Conservation (phyloP, 345 rosid genomes). For the Cardamine occulta region DNA sequence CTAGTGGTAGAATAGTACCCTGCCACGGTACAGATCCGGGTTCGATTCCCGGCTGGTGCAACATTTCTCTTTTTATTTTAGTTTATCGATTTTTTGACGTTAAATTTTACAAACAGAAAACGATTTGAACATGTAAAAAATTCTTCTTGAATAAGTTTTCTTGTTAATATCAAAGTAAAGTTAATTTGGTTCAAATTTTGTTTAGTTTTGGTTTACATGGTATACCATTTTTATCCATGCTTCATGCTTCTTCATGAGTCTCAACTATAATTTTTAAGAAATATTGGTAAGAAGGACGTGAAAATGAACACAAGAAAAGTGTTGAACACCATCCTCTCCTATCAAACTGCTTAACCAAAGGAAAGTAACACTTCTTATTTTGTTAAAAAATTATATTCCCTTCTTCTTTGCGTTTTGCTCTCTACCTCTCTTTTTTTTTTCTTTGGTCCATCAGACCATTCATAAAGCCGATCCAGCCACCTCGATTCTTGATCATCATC, state of each 20-base stretch:
- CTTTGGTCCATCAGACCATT: slow-evolving; percentile 14
- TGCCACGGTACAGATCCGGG: slow-evolving; percentile 88
- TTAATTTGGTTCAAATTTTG: background rate
- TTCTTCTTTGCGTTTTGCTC: slow-evolving; percentile 51
- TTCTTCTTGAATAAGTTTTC: too few relatives aligned
- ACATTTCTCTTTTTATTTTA: background rate
- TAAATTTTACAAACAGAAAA: background rate
- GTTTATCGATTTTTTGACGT: too few relatives aligned
- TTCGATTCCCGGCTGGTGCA: slow-evolving; percentile 84
- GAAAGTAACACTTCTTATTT: slow-evolving; percentile 21
- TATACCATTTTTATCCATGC: too few relatives aligned
- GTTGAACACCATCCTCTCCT: slow-evolving; percentile 45
- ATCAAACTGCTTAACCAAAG: slow-evolving; percentile 45
- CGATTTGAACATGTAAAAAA: background rate
- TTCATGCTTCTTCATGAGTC: too few relatives aligned
- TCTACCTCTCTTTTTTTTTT: background rate
- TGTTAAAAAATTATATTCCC: slow-evolving; percentile 33
- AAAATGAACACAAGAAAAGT: slow-evolving; percentile 52
- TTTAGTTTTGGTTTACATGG: background rate
- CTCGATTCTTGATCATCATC: slow-evolving; percentile 35
- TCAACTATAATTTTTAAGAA: too few relatives aligned
- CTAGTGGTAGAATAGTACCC: slow-evolving; percentile 67
- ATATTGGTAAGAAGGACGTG: slow-evolving; percentile 18
- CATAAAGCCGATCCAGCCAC: slow-evolving; percentile 13
- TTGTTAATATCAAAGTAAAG: background rate